phyloP scores from a whole-genome alignment of 139 green algal genomes.

The Chlamydomonas asymmetrica region DNA sequence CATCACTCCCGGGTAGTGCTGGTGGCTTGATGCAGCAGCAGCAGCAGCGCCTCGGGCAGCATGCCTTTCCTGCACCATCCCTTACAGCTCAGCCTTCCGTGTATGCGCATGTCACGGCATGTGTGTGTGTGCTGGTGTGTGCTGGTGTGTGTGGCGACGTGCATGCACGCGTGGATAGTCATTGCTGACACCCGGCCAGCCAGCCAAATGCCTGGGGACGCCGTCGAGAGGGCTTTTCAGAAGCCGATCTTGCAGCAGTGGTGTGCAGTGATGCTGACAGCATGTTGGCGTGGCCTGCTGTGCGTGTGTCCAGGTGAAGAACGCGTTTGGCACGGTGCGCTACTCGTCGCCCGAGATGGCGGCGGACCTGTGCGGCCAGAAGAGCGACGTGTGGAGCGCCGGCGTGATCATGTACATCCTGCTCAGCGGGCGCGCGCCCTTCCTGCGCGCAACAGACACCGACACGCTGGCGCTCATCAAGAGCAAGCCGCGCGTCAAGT shows the following conservation, averaged over 20 bases:
- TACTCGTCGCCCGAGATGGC: constrained; percentile 72
- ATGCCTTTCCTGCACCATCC: background rate
- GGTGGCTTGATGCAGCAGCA: background rate
- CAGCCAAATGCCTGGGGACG: no score
- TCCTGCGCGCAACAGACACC: constrained; percentile 42
- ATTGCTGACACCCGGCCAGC: no score
- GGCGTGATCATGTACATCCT: constrained; percentile 59
- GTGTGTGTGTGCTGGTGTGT: constrained; percentile 8
- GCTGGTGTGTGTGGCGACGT: constrained; percentile 25
- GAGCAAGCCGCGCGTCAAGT: constrained; percentile 45
- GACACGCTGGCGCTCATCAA: constrained; percentile 54
- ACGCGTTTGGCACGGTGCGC: constrained; percentile 62
- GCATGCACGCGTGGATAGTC: no score
- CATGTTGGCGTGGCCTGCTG: no score
- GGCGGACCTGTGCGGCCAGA: constrained; percentile 54
- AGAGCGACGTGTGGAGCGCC: constrained; percentile 62
- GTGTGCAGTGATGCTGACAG: no score
- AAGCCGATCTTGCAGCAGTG: no score
- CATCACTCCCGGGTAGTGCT: no score
- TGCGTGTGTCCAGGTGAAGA: constrained; percentile 39
- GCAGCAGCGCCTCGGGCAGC: background rate
- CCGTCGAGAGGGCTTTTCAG: no score
- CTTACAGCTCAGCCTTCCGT: background rate
- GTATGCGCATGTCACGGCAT: background rate
- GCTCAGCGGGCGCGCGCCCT: constrained; percentile 42